A percentile compares a stretch with the other conserved stretches of the same genome.
Conservation (phyloP, 805 yeast genomes). For the Candida saitoana region DNA sequence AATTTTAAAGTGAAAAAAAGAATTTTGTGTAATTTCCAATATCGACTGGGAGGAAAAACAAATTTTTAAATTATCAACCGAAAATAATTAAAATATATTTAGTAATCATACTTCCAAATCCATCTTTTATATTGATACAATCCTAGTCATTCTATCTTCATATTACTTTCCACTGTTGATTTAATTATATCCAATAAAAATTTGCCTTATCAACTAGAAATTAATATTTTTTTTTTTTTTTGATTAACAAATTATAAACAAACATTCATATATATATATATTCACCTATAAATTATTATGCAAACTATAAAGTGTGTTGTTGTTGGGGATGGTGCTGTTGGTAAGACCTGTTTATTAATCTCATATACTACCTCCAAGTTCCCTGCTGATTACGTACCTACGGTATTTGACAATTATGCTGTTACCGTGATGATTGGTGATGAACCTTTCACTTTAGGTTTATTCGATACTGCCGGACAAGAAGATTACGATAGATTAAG, state of each 20-base stretch:
- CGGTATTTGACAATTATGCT: constrained; percentile 95
- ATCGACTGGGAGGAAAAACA: neutral
- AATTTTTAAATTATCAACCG: neutral
- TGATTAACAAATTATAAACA: too few relatives aligned
- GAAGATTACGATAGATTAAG: constrained; percentile 98
- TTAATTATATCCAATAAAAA: too few relatives aligned
- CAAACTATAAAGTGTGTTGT: constrained; percentile 89
- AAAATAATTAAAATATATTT: neutral
- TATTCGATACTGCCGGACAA: constrained; percentile 98
- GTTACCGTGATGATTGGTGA: constrained; percentile 96
- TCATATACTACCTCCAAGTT: constrained; percentile 96
- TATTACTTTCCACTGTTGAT: neutral
- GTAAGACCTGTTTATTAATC: constrained; percentile 91
- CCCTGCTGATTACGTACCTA: constrained; percentile 97
- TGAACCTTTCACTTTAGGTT: constrained; percentile 95
- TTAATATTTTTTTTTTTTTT: too few relatives aligned
- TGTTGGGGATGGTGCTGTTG: constrained; percentile 99
- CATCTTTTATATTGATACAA: neutral
- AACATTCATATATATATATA: too few relatives aligned
- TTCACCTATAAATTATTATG: too few relatives aligned
- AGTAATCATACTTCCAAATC: too few relatives aligned
- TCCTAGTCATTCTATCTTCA: neutral
- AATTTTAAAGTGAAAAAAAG: too few relatives aligned
- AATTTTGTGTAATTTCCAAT: neutral
- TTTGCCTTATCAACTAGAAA: too few relatives aligned